A percentile compares a stretch with the other conserved stretches of the same genome.
Evolutionary conservation across 129 eudicot genomes (phyloP).

Genomic region (Escallonia rubra): DNA sequence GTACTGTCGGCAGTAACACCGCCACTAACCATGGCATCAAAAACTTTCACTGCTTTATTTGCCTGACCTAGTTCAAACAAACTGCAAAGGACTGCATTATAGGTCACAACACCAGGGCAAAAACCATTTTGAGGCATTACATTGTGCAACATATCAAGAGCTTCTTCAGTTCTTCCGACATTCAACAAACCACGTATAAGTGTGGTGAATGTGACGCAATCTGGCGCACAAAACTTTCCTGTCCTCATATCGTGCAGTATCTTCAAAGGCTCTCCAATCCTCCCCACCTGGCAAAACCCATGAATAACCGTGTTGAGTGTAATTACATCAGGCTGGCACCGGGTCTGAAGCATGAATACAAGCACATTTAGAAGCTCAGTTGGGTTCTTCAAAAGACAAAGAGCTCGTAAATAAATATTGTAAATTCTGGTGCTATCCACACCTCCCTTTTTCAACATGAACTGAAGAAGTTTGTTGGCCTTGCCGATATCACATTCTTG

Average conservation of each 20-base stretch:
- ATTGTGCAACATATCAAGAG: conserved; percentile 47
- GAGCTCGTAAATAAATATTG: conserved; percentile 71
- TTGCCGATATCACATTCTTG: conserved; percentile 50
- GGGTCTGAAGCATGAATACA: conserved; percentile 57
- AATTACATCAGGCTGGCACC: conserved; percentile 74
- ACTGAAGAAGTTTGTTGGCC: conserved; percentile 54
- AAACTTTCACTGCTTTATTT: conserved; percentile 60
- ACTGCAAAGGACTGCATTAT: conserved; percentile 71
- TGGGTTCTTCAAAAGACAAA: conserved; percentile 49
- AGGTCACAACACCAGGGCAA: conserved; percentile 65
- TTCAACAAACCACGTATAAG: conserved; percentile 55
- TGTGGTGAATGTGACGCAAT: conserved; percentile 71
- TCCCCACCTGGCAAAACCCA: conserved; percentile 78
- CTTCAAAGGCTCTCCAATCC: conserved; percentile 59
- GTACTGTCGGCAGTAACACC: conserved; percentile 56
- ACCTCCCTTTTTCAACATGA: conserved; percentile 53
- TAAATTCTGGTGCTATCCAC: conserved; percentile 58
- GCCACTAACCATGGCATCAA: conserved; percentile 35
- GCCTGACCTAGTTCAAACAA: conserved; percentile 45
- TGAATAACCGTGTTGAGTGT: conserved; percentile 70
- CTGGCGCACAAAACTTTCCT: conserved; percentile 74
- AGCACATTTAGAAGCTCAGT: conserved; percentile 80
- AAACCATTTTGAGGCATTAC: conserved; percentile 68
- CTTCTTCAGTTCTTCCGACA: conserved; percentile 52
- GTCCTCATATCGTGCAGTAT: conserved; percentile 66